Base-by-base conservation (phyloP, 805 yeast genomes). In the Brettanomyces sp. region DNA sequence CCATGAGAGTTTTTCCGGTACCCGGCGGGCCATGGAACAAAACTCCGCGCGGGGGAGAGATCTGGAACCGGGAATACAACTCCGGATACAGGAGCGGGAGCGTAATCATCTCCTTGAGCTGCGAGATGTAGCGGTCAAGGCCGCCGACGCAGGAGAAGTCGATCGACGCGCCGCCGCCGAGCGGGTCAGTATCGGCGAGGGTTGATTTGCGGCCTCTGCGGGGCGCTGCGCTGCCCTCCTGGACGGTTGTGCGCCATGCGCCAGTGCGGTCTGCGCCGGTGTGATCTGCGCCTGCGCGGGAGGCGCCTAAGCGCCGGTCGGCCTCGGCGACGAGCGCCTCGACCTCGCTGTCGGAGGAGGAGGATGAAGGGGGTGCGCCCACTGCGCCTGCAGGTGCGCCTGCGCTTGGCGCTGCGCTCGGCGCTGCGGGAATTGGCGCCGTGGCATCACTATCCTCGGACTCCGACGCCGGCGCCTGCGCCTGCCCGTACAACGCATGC, bases 21-120 rank as follows among this genome's bases (percentile, higher is more conserved):
- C 99, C 99, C 3, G 99, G 99, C 4, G 99, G 99, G 41, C 99
- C 99, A 64, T 93, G 99, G 66, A 93, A 93, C 46, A 93, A 65
- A 1, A 93, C 99, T 50, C 99, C 99, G 52, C 99, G 72, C 18
- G 99, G 99, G 1, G 99, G 98, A 0, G 96, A 87, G 34, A 91
- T 88, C 47, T 80, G 82, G 58, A 93, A 93, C 60, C 81, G 80
- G 52, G 88, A 85, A 59, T 91, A 93, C 8, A 93, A 75, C 60
- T 93, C 99, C 1, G 99, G 99, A 55, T 93, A 93, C 45, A 90
- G 66, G 52, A 93, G 68, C 0, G 99, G 99, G 47, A 93, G 67
- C 1, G 95, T 87, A 4, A 93, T 95, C 99, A 93, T 93, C 65
- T 93, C 99, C 57, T 93, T 93, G 51, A 93, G 72, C 62, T 91